A percentile compares a stretch with the other conserved stretches of the same genome.
phyloP scores from a whole-genome alignment of 2,329 filamentous ascomycete genomes.

The Claviceps quebecensis region DNA sequence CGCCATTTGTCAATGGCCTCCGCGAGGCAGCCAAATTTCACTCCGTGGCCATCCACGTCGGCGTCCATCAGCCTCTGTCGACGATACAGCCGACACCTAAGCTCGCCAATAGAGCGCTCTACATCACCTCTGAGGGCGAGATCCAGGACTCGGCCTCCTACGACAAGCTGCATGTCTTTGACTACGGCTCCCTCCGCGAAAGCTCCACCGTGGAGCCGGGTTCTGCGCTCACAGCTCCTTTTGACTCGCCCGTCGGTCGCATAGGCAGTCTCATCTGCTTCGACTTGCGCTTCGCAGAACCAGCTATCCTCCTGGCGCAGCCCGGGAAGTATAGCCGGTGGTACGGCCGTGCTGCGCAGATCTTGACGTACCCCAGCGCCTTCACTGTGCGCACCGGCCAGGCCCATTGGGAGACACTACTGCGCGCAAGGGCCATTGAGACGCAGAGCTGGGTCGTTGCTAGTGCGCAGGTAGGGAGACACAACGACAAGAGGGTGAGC shows the following conservation, averaged over 20 bases:
- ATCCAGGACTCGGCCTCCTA: conserved; percentile 39
- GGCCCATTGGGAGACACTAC: conserved; percentile 72
- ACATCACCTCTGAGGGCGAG: conserved; percentile 30
- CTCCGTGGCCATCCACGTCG: conserved; percentile 68
- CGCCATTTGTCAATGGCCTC: conserved; percentile 64
- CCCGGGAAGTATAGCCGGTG: conserved; percentile 15
- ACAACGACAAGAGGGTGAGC: conserved; percentile 61
- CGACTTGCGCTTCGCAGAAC: conserved; percentile 74
- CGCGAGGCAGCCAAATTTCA: conserved; percentile 50
- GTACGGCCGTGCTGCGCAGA: conserved; percentile 40
- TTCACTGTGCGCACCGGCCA: conserved; percentile 77
- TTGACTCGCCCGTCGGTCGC: conserved; percentile 58
- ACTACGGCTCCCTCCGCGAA: conserved; percentile 41
- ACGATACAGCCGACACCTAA: conserved; percentile 5
- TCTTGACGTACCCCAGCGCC: conserved; percentile 77
- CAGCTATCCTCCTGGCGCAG: conserved; percentile 49
- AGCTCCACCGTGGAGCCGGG: conserved; percentile 54
- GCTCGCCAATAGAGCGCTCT: conserved; percentile 39
- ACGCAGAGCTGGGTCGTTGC: conserved; percentile 79
- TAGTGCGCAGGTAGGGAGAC: conserved; percentile 62
- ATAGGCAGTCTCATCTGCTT: conserved; percentile 81
- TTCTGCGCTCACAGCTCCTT: conserved; percentile 48
- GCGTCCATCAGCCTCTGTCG: conserved; percentile 58
- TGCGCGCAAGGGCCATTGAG: conserved; percentile 75
- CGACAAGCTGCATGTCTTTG: conserved; percentile 86